Evolutionary conservation across 1,284 basidiomycete species (phyloP).

Genomic region (Heliocybe sulcata): DNA sequence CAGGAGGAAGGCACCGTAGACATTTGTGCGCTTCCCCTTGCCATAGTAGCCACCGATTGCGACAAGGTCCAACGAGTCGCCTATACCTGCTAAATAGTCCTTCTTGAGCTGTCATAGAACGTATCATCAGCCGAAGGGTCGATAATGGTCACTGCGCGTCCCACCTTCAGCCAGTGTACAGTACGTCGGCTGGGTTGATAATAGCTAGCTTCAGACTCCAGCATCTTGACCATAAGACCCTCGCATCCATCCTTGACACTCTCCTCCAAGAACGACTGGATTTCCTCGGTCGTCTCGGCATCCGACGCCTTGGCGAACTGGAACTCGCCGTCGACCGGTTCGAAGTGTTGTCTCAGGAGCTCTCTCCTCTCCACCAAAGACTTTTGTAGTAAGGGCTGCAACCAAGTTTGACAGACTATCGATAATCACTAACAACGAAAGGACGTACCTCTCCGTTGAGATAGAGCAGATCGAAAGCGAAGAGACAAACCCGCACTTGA

Average conservation of each 20-base stretch:
- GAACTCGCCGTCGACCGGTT: conserved; percentile 84
- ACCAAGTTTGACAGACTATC: conserved; percentile 2
- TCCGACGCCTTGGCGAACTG: conserved; percentile 91
- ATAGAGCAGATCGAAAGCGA: conserved; percentile 93
- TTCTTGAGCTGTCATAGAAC: conserved; percentile 77
- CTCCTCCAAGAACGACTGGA: conserved; percentile 91
- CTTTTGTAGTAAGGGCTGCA: conserved; percentile 61
- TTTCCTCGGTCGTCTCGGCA: conserved; percentile 86
- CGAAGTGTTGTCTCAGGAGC: conserved; percentile 77
- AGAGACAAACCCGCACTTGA: conserved; percentile 91
- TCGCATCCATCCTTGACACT: conserved; percentile 98
- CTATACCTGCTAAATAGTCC: conserved; percentile 94
- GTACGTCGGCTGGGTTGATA: conserved; percentile 94
- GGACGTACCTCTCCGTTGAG: conserved; percentile 83
- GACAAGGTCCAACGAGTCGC: conserved; percentile 95
- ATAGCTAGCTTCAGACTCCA: conserved; percentile 83
- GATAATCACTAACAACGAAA: too few relatives aligned
- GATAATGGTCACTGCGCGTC: conserved; percentile 6
- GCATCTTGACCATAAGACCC: conserved; percentile 99
- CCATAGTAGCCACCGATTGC: conserved; percentile 97
- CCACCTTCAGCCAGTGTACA: conserved; percentile 97
- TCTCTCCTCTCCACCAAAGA: conserved; percentile 70
- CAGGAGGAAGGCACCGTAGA: conserved; percentile 93
- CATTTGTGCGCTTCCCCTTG: conserved; percentile 95
- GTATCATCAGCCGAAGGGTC: neutral